Evolutionary conservation across 345 rosid genomes (phyloP).

Genomic region (Citrus hindsii): DNA sequence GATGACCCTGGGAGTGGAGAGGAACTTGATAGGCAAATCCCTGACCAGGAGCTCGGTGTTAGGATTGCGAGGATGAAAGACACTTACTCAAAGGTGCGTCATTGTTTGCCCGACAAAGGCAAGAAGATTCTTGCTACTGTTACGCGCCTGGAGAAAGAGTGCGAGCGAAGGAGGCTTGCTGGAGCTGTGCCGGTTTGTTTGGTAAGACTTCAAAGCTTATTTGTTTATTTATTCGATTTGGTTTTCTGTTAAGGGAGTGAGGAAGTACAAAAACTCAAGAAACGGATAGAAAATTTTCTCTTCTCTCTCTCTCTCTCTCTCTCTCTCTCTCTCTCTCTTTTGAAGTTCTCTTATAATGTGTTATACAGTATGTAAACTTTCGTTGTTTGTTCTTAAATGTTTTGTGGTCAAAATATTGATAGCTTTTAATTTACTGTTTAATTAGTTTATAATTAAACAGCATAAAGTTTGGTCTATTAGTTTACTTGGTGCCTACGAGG

Average conservation of each 20-base stretch:
- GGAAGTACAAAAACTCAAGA: background rate
- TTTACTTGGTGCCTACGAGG: background rate
- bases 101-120: constrained; percentile 46
- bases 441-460: background rate
- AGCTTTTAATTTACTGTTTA: background rate
- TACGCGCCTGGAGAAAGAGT: constrained; percentile 45
- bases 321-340: too few species aligned
- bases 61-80: constrained; percentile 23
- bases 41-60: constrained; percentile 35
- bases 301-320: too few species aligned
- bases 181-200: constrained; percentile 31
- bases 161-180: constrained; percentile 29
- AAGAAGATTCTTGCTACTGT: constrained; percentile 33
- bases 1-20: constrained; percentile 25
- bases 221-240: background rate
- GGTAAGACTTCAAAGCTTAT: background rate
- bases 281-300: background rate
- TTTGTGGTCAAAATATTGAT: background rate
- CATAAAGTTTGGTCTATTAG: background rate
- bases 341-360: too few species aligned
- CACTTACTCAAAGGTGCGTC: background rate
- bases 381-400: background rate
- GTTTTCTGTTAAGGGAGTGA: background rate
- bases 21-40: background rate
- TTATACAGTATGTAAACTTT: too few species aligned